Evolutionary conservation across 176 grass and related monocot species (phyloP).

Genomic region (Typha latifolia): DNA sequence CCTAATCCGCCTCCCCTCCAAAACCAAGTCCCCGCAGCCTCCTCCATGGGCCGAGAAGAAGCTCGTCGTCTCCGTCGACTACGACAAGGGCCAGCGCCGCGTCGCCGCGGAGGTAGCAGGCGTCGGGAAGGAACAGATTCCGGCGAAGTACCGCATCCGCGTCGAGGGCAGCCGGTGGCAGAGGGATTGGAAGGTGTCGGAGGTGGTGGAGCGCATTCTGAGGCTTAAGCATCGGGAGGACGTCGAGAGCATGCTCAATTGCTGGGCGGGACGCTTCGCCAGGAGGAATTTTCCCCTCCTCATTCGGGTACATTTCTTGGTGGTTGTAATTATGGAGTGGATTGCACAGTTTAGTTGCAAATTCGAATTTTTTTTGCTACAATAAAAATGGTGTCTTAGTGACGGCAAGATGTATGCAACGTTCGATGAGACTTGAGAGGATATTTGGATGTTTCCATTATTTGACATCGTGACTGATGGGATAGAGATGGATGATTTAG

Average conservation of each 20-base stretch:
- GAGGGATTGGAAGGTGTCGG: slow-evolving; percentile 70
- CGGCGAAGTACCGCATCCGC: slow-evolving; percentile 42
- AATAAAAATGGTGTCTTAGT: too few relatives aligned
- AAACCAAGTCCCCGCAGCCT: not conserved
- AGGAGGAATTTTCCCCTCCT: slow-evolving; percentile 72
- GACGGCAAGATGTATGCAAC: too few relatives aligned
- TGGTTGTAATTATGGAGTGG: too few relatives aligned
- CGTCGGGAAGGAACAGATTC: slow-evolving; percentile 43
- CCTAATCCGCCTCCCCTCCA: slow-evolving; percentile 6
- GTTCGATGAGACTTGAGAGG: too few relatives aligned
- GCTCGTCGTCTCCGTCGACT: slow-evolving; percentile 53
- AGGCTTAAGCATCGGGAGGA: slow-evolving; percentile 43
- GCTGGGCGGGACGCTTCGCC: slow-evolving; percentile 62
- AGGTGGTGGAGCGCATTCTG: slow-evolving; percentile 51
- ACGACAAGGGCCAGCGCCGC: slow-evolving; percentile 53
- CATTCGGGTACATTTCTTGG: slow-evolving; percentile 41
- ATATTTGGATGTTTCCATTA: too few relatives aligned
- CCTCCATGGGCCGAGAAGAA: slow-evolving; percentile 60
- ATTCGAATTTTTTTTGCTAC: too few relatives aligned
- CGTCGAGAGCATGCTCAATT: slow-evolving; percentile 68
- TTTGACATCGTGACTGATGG: too few relatives aligned
- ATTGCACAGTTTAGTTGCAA: too few relatives aligned
- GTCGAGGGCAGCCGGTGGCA: slow-evolving; percentile 59
- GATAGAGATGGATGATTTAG: too few relatives aligned
- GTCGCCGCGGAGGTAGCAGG: slow-evolving; percentile 51